Evolutionary conservation across 805 yeast species (phyloP), one percentile per base, ranked within the genome.

Genomic region (Candida coquimbonensis): DNA sequence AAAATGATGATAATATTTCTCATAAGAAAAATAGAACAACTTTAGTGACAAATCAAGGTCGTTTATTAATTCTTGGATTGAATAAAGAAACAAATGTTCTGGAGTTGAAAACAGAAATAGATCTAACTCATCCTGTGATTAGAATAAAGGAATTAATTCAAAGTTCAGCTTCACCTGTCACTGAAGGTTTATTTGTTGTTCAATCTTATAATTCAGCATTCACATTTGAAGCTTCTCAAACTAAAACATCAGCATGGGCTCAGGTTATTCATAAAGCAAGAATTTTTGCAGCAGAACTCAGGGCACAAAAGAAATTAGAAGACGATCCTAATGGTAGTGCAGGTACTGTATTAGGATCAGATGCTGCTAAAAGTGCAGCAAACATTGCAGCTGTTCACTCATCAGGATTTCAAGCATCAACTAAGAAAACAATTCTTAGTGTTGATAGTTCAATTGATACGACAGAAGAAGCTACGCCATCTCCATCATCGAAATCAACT

Each of bases 41-140:
- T 48, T 52, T 83, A 13, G 65, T 82, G 0, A 84, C 90, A 2
- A 69, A 78, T 1, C 73, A 73, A 56, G 91, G 89, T 1, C 67
- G 90, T 40, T 78, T 76, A 1, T 61, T 85, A 48, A 56, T 83
- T 1, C 77, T 84, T 49, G 59, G 53, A 1, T 63, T 66, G 52
- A 54, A 53, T 21, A 46, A 64, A 11, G 63, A 61, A 9, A 63
- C 66, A 19, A 67, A 64, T 8, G 69, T 68, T 33, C 70, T 74
- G 54, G 75, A 74, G 47, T 56, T 81, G 38, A 66, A 72, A 16
- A 67, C 73, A 16, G 88, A 82, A 47, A 69, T 85, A 33, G 72
- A 72, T 50, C 60, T 83, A 37, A 67, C 73, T 6, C 75, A 74
- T 53, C 68, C 78, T 1, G 75, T 76, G 13, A 65, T 78, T 16